These are phyloP conservation scores for Wickerhamomyces ciferrii DNA, from an alignment of 805 yeast species.

Conservation along the genomic window DNA sequence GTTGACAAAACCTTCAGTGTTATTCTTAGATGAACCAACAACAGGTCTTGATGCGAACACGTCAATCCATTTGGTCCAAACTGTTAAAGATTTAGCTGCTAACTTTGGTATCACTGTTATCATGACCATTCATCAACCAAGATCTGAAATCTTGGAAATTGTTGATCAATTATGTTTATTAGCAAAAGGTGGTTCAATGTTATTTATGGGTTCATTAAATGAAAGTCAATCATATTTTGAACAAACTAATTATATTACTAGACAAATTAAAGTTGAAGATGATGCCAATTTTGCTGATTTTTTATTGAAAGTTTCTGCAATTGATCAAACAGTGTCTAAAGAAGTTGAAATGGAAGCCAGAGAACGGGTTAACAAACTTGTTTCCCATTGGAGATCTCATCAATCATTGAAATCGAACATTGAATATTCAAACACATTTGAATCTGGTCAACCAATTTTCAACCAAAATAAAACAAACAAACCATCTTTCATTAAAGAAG, in stretches of 20 bases:
- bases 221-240: slow-evolving; percentile 41
- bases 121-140: slow-evolving; percentile 80
- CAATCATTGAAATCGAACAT: slow-evolving; percentile 1
- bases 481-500: slow-evolving; percentile 35
- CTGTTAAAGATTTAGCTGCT: slow-evolving; percentile 52
- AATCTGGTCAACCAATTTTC: background rate
- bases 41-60: slow-evolving; percentile 83
- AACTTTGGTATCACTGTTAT: slow-evolving; percentile 63
- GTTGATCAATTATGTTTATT: slow-evolving; percentile 68
- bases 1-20: slow-evolving; percentile 67
- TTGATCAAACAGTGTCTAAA: slow-evolving; percentile 36
- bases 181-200: slow-evolving; percentile 51
- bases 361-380: slow-evolving; percentile 26
- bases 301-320: slow-evolving; percentile 42
- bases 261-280: slow-evolving; percentile 13
- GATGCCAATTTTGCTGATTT: slow-evolving; percentile 49
- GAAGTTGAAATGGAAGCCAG: slow-evolving; percentile 16
- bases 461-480: background rate
- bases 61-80: slow-evolving; percentile 59
- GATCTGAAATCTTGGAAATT: slow-evolving; percentile 69
- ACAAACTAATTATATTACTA: slow-evolving; percentile 27
- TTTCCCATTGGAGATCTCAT: slow-evolving; percentile 28
- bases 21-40: slow-evolving; percentile 84
- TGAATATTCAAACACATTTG: background rate
- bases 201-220: slow-evolving; percentile 39